Evolutionary conservation across 306 rosid species (phyloP), one percentile per base, ranked within the genome.

Genomic region (Trifolium pratense): DNA sequence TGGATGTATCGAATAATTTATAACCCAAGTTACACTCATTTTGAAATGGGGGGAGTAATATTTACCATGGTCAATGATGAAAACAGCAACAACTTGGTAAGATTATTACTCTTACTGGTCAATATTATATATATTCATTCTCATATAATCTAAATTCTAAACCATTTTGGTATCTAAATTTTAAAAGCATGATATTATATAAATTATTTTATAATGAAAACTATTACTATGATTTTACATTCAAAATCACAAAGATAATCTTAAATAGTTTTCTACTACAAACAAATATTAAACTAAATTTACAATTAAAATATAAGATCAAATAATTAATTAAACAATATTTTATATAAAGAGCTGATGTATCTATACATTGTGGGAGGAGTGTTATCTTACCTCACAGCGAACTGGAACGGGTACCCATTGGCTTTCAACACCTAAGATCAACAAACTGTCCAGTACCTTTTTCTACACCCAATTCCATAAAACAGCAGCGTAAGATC

Each of bases 331-430:
- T 42, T 13, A 20, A 39, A 21, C 52, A 39, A 36, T 11, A 9
- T 37, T 20, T 31, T 10, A 39, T 58, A 26, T 29, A 29, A 29
- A 7, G 62, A 56, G 40, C 66, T n/a, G 11, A 21, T 65, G 29
- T 65, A 20, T 18, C 36, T 40, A 42, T 42, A 66, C 36, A 66
- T 42, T 21, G n/a, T 11, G 76, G 29, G 74, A 36, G 57, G 59
- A 4, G 68, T 68, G 75, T 40, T 42, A 77, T 75, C 89, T 79
- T 83, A 93, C 98, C 80, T 75, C 83, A 74, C 93, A 90, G 42
- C 93, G 97, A 48, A 93, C 86, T 43, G 88, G 78, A 74, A 90
- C 91, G 21, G 98, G 98, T 36, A 91, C 96, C 98, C 98, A 90
- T 78, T 86, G 98, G 85, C 91, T 91, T 81, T 93, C 98, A 75